These are phyloP conservation scores for Candida vartiovaarae DNA, from an alignment of 805 yeast genomes.

Conservation along the genomic window DNA sequence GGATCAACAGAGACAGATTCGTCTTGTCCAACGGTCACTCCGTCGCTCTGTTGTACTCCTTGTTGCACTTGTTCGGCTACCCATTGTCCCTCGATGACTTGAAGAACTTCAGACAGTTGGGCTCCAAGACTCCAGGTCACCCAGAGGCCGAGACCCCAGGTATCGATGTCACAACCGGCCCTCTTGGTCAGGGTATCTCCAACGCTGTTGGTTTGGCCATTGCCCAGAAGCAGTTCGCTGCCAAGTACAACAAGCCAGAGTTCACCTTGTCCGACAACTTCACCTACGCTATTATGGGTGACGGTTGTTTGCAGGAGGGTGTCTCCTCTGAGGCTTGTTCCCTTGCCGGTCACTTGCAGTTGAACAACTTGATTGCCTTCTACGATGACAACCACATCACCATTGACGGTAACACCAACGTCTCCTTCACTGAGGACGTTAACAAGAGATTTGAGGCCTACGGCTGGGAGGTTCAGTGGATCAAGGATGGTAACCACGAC, in stretches of 20 bases:
- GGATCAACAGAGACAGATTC: slow-evolving; percentile 95
- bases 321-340: slow-evolving; percentile 91
- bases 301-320: slow-evolving; percentile 98
- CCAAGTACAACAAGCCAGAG: slow-evolving; percentile 87
- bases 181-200: slow-evolving; percentile 95
- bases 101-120: slow-evolving; percentile 82
- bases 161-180: slow-evolving; percentile 97
- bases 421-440: slow-evolving; percentile 93
- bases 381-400: slow-evolving; percentile 97
- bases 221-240: slow-evolving; percentile 89
- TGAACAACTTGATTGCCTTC: slow-evolving; percentile 88
- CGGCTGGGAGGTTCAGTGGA: slow-evolving; percentile 85
- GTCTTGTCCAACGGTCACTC: slow-evolving; percentile 96
- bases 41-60: slow-evolving; percentile 78
- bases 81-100: slow-evolving; percentile 76
- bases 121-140: slow-evolving; percentile 94
- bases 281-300: slow-evolving; percentile 84
- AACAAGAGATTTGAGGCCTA: slow-evolving; percentile 77
- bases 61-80: slow-evolving; percentile 84
- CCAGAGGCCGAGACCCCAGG: slow-evolving; percentile 93
- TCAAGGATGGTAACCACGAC: slow-evolving; percentile 77
- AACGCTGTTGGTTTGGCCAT: slow-evolving; percentile 96
- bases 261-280: slow-evolving; percentile 63
- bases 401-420: slow-evolving; percentile 87
- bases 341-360: slow-evolving; percentile 91